Evolutionary conservation across 176 grass and related monocot genomes (phyloP).

Genomic region (Pontederia crassipes): DNA sequence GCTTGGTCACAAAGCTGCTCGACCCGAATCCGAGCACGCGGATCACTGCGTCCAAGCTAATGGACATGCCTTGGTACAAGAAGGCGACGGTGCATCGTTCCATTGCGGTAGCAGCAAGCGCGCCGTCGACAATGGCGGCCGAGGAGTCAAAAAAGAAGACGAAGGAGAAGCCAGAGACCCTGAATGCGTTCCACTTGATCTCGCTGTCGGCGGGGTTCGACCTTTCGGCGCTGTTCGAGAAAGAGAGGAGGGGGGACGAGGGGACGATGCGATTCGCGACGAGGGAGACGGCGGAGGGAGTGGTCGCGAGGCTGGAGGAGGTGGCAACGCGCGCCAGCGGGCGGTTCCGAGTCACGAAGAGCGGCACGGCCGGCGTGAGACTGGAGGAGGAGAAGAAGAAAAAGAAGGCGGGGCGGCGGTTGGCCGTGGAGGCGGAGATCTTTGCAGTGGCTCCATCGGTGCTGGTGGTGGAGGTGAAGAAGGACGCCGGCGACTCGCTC

Average conservation of each 20-base stretch:
- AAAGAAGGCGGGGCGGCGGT: not conserved
- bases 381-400: not conserved
- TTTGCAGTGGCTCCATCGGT: slow-evolving; percentile 23
- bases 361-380: not conserved
- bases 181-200: slow-evolving; percentile 14
- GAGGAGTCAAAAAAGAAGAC: not conserved
- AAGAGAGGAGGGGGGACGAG: not conserved
- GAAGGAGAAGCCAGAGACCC: not conserved
- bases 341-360: not conserved
- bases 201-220: slow-evolving; percentile 9
- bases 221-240: slow-evolving; percentile 1
- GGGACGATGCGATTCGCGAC: not conserved
- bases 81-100: not conserved
- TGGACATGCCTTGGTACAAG: slow-evolving; percentile 14
- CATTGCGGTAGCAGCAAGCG: not conserved
- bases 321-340: not conserved
- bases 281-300: not conserved
- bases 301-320: not conserved
- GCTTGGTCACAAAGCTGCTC: slow-evolving; percentile 12
- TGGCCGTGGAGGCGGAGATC: slow-evolving; percentile 17
- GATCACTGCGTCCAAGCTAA: slow-evolving; percentile 2
- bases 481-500: slow-evolving; percentile 20
- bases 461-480: slow-evolving; percentile 20
- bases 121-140: not conserved
- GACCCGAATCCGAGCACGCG: slow-evolving; percentile 7